Evolutionary conservation across 108 stramenopile genomes (phyloP), one percentile per base, ranked within the genome.

Genomic region (Heterococcus sp.): DNA sequence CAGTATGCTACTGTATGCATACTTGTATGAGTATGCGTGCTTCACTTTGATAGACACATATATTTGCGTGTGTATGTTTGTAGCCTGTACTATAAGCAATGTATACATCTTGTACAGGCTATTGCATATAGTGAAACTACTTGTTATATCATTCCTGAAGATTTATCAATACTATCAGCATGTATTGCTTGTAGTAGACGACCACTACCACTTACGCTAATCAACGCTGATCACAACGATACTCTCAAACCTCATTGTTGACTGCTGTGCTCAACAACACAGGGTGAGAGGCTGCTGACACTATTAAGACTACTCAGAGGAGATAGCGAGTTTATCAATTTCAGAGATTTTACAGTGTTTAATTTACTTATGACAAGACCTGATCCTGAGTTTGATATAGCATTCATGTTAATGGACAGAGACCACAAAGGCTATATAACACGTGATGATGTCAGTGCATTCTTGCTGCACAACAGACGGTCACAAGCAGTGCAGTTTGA

Each of bases 331-430:
- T 58, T 58, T 21, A 58, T 58, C 21, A 21, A 58, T 21, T 58
- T 58, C 21, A 8, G 46, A 8, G 46, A 58, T 21, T 35, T 35
- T 5, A 32, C 71, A 2, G 28, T 37, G 5, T 37, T 71, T 11
- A 71, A 33, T 11, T 38, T 87, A 35, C 71, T 91, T 46, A 91
- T 91, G 86, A 66, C 87, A 8, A 66, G 88, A 8, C 88, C 89
- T 4, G 90, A 91, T 65, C 87, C 90, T 3, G 87, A 90, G 70
- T 81, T 87, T 0, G 90, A 90, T 65, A 88, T 90, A 65, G 87
- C 87, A 0, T 90, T 90, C 71, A 35, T 90, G 0, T 66, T 90
- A 3, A 82, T 90, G 69, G 46, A 58, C 46, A 58, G 46, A 71
- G 32, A 35, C 35, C 71, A 32, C 35, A 8, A 37, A 26, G 5